Conservation (phyloP, 352 stramenopile genomes). For the Pelagophyceae sp. region DNA sequence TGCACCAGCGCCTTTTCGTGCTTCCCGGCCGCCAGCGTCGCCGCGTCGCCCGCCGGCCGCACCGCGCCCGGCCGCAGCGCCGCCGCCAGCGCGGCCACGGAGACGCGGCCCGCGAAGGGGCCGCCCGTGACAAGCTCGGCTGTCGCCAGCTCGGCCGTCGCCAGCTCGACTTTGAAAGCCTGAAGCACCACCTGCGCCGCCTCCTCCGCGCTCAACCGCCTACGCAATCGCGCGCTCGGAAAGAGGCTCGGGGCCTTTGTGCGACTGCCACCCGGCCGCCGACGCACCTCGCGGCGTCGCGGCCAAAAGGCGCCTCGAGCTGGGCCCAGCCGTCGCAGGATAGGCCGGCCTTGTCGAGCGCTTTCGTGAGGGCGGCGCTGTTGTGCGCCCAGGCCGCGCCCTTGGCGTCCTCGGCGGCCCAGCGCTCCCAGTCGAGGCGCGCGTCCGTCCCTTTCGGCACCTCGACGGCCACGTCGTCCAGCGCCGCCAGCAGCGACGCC, state of each 20-base stretch:
- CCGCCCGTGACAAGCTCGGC: neutral
- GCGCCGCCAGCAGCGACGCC: neutral
- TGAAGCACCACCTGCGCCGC: neutral
- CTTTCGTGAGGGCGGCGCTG: neutral
- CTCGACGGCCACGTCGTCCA: constrained; percentile 2
- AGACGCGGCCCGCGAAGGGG: neutral
- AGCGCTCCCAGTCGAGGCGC: neutral
- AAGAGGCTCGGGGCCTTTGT: neutral
- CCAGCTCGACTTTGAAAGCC: constrained; percentile 1
- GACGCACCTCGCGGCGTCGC: no score
- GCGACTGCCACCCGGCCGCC: no score
- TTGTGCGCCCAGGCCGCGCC: neutral
- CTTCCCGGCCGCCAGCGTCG: constrained; percentile 41
- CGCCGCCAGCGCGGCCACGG: neutral
- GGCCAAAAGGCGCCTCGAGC: no score
- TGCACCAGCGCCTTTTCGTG: constrained; percentile 59
- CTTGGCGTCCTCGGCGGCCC: neutral
- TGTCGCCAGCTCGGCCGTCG: constrained; percentile 13
- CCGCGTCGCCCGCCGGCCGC: neutral
- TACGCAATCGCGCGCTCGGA: neutral
- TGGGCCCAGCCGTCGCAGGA: neutral
- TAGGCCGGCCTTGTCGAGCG: neutral
- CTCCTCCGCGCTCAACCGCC: constrained; percentile 16
- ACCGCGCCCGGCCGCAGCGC: constrained; percentile 1
- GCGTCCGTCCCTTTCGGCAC: neutral